phyloP scores from a whole-genome alignment of 2,329 filamentous ascomycete genomes.

The Fusarium hainanense region DNA sequence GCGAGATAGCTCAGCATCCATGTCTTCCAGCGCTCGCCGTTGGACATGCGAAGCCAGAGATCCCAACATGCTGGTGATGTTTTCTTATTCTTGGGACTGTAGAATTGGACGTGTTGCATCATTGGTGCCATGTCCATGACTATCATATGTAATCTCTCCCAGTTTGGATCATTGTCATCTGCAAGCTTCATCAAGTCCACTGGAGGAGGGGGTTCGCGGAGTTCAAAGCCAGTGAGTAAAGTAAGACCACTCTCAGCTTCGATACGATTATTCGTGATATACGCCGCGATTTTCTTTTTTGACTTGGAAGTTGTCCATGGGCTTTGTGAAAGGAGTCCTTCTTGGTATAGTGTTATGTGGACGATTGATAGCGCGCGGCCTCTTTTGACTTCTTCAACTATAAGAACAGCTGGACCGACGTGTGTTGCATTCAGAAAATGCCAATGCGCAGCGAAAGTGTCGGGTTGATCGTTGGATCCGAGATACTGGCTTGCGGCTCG shows the following conservation, averaged over 20 bases:
- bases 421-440: slow-evolving; percentile 55
- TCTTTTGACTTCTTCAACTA: slow-evolving; percentile 56
- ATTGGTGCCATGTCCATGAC: slow-evolving; percentile 43
- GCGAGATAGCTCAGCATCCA: slow-evolving; percentile 71
- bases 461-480: slow-evolving; percentile 47
- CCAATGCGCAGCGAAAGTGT: slow-evolving; percentile 55
- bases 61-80: slow-evolving; percentile 36
- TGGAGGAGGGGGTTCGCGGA: slow-evolving; percentile 22
- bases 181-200: slow-evolving; percentile 33
- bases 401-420: slow-evolving; percentile 52
- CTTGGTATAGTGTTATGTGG: slow-evolving; percentile 57
- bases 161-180: slow-evolving; percentile 25
- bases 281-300: slow-evolving; percentile 50
- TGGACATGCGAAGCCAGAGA: slow-evolving; percentile 71
- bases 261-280: slow-evolving; percentile 53
- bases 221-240: slow-evolving; percentile 45
- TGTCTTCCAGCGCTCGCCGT: slow-evolving; percentile 71
- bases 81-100: slow-evolving; percentile 36
- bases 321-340: slow-evolving; percentile 46
- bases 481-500: slow-evolving; percentile 52
- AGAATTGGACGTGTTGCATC: slow-evolving; percentile 48
- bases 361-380: slow-evolving; percentile 56
- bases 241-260: slow-evolving; percentile 46
- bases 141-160: slow-evolving; percentile 23
- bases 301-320: slow-evolving; percentile 53